A percentile compares a stretch with the other conserved stretches of the same genome.
Conservation (phyloP, 768 basidiomycete species). For the Clathrus columnatus region DNA sequence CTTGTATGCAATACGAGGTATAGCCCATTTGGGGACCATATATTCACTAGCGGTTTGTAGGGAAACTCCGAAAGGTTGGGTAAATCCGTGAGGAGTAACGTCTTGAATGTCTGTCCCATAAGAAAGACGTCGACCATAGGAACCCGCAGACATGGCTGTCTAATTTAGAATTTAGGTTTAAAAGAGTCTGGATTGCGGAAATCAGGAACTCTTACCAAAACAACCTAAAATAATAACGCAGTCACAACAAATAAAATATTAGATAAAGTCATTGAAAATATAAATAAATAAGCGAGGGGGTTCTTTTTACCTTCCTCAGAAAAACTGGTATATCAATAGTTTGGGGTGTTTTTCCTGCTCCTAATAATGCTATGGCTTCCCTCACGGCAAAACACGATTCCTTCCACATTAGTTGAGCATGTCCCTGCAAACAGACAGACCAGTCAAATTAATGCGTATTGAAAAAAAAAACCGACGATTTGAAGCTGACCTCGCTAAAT, state of each 20-base stretch:
- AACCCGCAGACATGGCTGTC: slow-evolving; percentile 30
- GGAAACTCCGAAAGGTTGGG: slow-evolving; percentile 23
- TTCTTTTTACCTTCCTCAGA: slow-evolving; percentile 18
- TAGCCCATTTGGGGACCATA: slow-evolving; percentile 26
- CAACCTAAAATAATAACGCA: background rate
- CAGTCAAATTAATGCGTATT: background rate
- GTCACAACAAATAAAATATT: too few relatives aligned
- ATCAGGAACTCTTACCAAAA: background rate
- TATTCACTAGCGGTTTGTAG: slow-evolving; percentile 21
- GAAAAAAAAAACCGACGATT: background rate
- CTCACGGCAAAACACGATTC: slow-evolving; percentile 32
- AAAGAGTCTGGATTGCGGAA: background rate
- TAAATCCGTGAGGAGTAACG: slow-evolving; percentile 22
- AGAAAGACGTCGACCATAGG: slow-evolving; percentile 31
- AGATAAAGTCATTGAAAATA: background rate
- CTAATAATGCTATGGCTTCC: slow-evolving; percentile 36
- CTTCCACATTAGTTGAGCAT: slow-evolving; percentile 41
- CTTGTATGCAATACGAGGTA: slow-evolving; percentile 16
- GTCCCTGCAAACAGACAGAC: slow-evolving; percentile 29
- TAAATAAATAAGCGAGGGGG: background rate
- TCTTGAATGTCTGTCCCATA: slow-evolving; percentile 25
- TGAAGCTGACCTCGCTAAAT: slow-evolving; percentile 36
- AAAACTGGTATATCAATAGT: slow-evolving; percentile 17
- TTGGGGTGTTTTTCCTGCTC: slow-evolving; percentile 9
- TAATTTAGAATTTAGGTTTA: background rate